Evolutionary conservation across 2,329 filamentous ascomycete genomes (phyloP), one percentile per base, ranked within the genome.

Genomic region (Emericellopsis atlantica): DNA sequence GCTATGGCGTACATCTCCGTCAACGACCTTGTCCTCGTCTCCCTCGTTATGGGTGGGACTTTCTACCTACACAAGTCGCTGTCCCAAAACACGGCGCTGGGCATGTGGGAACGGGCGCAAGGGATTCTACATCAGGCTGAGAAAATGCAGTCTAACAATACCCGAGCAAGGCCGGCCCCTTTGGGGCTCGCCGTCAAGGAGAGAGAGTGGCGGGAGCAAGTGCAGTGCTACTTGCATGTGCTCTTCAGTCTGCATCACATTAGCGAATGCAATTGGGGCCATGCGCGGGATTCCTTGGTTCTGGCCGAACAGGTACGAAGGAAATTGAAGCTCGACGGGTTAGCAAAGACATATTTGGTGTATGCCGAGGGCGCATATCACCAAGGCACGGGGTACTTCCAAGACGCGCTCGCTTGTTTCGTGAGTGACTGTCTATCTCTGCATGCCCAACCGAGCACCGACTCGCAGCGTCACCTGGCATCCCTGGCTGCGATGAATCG

Each of bases 351-450:
- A 36, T 67, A 75, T 6, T 64, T 75, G 18, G 26, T 36, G 35
- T 95, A 95, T 57, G 74, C 95, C 15, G 67, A 72, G 1, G 89
- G 83, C 1, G 73, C 84, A 7, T 82, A 87, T 49, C 67, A 79
- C 40, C 90, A 95, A 62, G 84, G 81, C 4, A 62, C 88, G 12
- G 50, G 65, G 4, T 70, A 81, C 9, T 95, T 85, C 58, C 70
- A 74, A 44, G 71, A 77, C 33, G 26, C 26, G 26, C 26, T 29
- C 6, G 26, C 26, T 6, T 29, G 26, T 29, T 29, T 29, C 26
- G 26, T 4, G 62, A 70, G 2, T 60, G 65, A 15, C 79, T 94
- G 49, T 48, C 62, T 21, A 43, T 66, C 42, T 48, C 67, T 45
- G 50, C 64, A 44, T 47, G 61, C 29, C 53, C 51, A 24, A 51